phyloP scores from a whole-genome alignment of 768 basidiomycete genomes.

The Psilocybe subaeruginosa region DNA sequence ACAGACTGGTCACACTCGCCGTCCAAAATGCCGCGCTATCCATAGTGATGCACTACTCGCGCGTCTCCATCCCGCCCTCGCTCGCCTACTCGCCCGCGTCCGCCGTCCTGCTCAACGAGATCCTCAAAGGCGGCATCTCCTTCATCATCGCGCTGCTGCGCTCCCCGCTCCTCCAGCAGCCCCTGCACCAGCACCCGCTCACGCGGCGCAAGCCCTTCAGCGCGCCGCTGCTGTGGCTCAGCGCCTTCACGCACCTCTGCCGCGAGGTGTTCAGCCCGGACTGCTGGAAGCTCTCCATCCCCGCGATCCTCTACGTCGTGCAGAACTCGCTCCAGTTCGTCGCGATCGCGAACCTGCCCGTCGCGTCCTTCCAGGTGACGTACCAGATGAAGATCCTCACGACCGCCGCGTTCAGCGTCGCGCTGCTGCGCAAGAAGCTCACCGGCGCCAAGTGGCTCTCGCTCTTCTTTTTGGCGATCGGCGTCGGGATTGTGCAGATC shows the following conservation, averaged over 20 bases:
- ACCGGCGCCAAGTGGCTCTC: slow-evolving; percentile 83
- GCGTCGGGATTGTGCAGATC: slow-evolving; percentile 94
- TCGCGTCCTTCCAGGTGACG: slow-evolving; percentile 96
- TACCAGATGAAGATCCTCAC: slow-evolving; percentile 99
- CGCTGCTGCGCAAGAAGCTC: slow-evolving; percentile 77
- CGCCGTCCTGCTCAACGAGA: slow-evolving; percentile 92
- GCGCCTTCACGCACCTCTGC: slow-evolving; percentile 59
- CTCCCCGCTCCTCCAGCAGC: slow-evolving; percentile 38
- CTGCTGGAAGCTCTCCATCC: slow-evolving; percentile 98
- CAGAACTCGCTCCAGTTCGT: slow-evolving; percentile 98
- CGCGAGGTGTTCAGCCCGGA: slow-evolving; percentile 85
- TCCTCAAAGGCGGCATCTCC: slow-evolving; percentile 93
- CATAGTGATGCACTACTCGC: slow-evolving; percentile 99
- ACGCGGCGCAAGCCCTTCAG: slow-evolving; percentile 40
- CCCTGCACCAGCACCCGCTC: slow-evolving; percentile 40
- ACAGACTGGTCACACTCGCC: slow-evolving; percentile 80
- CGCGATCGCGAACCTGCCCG: slow-evolving; percentile 92
- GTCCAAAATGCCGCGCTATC: slow-evolving; percentile 95
- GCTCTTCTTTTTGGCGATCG: slow-evolving; percentile 85
- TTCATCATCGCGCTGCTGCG: slow-evolving; percentile 78
- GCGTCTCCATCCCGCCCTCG: slow-evolving; percentile 78
- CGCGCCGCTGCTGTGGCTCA: slow-evolving; percentile 46
- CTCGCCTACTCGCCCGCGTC: slow-evolving; percentile 91
- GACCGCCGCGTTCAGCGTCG: slow-evolving; percentile 90
- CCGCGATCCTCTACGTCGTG: slow-evolving; percentile 93